Percentiles rank a stretch among this genome's conserved stretches.
Conservation (phyloP, 306 rosid genomes). For the Vigna angularis region DNA sequence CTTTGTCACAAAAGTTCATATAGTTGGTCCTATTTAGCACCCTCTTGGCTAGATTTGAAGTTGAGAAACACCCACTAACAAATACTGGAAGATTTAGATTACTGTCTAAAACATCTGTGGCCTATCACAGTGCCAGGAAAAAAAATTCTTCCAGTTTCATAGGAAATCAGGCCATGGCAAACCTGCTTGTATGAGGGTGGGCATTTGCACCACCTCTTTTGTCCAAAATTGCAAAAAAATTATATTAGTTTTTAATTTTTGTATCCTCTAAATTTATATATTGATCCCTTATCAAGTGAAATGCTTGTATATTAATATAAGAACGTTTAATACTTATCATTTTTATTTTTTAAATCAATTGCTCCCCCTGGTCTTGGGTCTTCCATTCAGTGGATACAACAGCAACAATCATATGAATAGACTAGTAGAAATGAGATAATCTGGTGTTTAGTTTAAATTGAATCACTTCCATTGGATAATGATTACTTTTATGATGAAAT, state of each 20-base stretch:
- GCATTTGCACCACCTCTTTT: too few species aligned
- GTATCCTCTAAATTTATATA: too few species aligned
- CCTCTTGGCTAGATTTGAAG: conserved; percentile 17
- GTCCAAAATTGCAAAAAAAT: too few species aligned
- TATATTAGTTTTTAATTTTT: too few species aligned
- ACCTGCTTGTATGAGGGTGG: too few species aligned
- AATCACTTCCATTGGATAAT: conserved; percentile 18
- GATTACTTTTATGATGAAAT: not conserved
- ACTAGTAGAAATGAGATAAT: not conserved
- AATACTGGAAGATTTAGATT: too few species aligned
- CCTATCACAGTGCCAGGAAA: not conserved
- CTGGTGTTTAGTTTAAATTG: conserved; percentile 1
- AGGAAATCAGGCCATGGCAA: not conserved
- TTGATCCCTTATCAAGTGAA: too few species aligned
- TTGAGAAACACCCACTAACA: conserved; percentile 1
- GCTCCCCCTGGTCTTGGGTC: too few species aligned
- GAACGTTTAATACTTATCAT: too few species aligned
- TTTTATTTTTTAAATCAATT: too few species aligned
- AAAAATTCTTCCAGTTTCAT: conserved; percentile 18
- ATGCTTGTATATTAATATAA: too few species aligned
- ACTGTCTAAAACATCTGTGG: too few species aligned
- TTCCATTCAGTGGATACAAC: not conserved
- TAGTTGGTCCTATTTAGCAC: conserved; percentile 5
- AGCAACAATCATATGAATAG: not conserved
- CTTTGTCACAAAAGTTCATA: not conserved